A percentile compares a stretch with the other conserved stretches of the same genome.
These are phyloP conservation scores for Dendrobium officinale DNA, from an alignment of 106 monocot species.

Conservation along the genomic window DNA sequence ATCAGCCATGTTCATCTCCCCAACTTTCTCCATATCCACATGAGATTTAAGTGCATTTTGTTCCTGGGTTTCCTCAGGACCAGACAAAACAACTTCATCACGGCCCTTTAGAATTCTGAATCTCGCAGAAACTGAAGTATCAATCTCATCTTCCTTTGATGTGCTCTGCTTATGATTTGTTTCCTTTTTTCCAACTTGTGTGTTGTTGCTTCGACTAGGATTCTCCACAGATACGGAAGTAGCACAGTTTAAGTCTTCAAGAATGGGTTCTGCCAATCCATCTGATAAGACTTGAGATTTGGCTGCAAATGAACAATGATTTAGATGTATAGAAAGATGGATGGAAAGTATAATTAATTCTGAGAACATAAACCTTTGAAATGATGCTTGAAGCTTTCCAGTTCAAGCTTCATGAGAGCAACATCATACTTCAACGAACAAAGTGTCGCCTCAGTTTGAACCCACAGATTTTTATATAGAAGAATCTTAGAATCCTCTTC, in stretches of 20 bases:
- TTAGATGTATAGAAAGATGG: not conserved
- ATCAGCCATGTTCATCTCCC: not conserved
- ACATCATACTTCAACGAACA: conserved; percentile 10
- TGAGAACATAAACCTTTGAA: conserved; percentile 6
- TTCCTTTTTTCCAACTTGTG: not conserved
- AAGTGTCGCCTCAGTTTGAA: conserved; percentile 9
- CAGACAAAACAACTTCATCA: not conserved
- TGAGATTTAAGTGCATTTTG: not conserved
- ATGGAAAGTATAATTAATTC: not conserved
- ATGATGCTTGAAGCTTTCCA: conserved; percentile 4
- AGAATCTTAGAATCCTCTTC: not conserved
- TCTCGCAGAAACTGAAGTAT: conserved; percentile 1
- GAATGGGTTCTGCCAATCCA: not conserved
- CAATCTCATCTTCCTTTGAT: not conserved
- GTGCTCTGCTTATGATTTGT: not conserved
- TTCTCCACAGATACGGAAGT: not conserved
- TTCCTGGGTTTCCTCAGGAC: not conserved
- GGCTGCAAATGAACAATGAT: not conserved
- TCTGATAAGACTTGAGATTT: not conserved
- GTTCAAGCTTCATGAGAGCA: conserved; percentile 9
- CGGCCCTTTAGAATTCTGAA: conserved; percentile 1
- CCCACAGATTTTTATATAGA: conserved; percentile 10
- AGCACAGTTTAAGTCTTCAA: too few species aligned
- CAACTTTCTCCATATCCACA: not conserved
- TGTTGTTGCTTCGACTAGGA: not conserved